Percentiles rank a stretch among this genome's conserved stretches.
Evolutionary conservation across 805 yeast species (phyloP).

Genomic region (Candida multigemmis): DNA sequence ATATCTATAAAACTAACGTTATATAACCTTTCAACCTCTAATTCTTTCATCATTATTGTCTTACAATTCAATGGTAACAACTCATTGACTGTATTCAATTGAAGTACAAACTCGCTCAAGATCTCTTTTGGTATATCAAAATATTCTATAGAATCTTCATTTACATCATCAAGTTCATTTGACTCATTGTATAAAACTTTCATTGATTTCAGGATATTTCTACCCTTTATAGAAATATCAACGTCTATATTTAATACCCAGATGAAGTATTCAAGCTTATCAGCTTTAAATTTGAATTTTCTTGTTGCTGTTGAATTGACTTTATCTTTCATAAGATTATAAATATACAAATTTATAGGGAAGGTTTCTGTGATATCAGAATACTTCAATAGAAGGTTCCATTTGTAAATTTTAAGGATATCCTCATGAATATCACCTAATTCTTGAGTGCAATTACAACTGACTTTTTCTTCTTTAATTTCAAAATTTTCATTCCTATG

Average conservation of each 20-base stretch:
- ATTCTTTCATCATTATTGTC: conserved; percentile 7
- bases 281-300: conserved; percentile 13
- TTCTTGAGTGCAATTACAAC: conserved; percentile 29
- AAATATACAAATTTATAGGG: conserved; percentile 25
- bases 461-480: conserved; percentile 4
- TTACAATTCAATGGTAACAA: conserved; percentile 10
- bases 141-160: conserved; percentile 6
- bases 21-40: conserved; percentile 6
- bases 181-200: conserved; percentile 17
- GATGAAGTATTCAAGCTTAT: conserved; percentile 8
- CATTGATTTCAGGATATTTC: conserved; percentile 11
- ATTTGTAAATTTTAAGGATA: conserved; percentile 36
- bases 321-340: conserved; percentile 29
- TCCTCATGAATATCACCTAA: conserved; percentile 31
- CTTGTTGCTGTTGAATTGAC: conserved; percentile 30
- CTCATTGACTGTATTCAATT: conserved; percentile 8
- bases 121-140: conserved; percentile 8
- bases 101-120: too few species aligned
- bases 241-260: conserved; percentile 32
- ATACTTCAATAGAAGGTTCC: conserved; percentile 37
- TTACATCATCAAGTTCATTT: conserved; percentile 6
- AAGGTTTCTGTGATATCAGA: conserved; percentile 13
- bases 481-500: conserved; percentile 9
- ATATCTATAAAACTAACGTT: conserved; percentile 13
- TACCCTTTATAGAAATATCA: conserved; percentile 12